Evolutionary conservation across 306 rosid genomes (phyloP).

Genomic region (Begonia peltatifolia): DNA sequence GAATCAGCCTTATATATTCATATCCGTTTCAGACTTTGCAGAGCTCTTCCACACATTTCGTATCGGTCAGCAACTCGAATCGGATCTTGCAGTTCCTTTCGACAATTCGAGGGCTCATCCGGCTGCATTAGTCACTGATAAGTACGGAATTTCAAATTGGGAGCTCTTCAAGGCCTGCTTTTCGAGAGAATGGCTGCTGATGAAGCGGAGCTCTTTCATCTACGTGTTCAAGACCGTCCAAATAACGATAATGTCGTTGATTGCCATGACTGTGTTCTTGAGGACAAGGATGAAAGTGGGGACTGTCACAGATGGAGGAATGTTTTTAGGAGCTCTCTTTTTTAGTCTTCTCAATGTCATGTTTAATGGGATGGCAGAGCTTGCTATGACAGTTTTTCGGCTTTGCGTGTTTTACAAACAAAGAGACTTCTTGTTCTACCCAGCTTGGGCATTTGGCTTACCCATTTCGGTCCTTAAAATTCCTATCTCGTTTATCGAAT

Average conservation of each 20-base stretch:
- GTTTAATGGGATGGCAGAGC: conserved; percentile 75
- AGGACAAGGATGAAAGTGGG: conserved; percentile 55
- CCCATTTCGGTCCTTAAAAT: conserved; percentile 71
- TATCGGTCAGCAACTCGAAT: conserved; percentile 34
- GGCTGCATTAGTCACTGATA: conserved; percentile 53
- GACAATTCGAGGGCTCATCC: conserved; percentile 37
- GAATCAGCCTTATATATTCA: conserved; percentile 33
- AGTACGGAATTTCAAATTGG: conserved; percentile 52
- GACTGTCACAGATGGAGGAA: conserved; percentile 25
- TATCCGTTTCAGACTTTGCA: conserved; percentile 42
- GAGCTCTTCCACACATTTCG: conserved; percentile 26
- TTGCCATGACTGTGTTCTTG: conserved; percentile 47
- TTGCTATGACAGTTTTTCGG: conserved; percentile 38
- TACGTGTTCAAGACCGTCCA: conserved; percentile 48
- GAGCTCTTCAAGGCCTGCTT: conserved; percentile 68
- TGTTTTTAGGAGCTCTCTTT: conserved; percentile 61
- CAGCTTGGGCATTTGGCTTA: conserved; percentile 66
- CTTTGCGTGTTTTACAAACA: conserved; percentile 66
- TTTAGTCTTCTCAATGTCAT: conserved; percentile 44
- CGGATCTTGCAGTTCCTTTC: conserved; percentile 40
- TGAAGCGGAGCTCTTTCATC: conserved; percentile 45
- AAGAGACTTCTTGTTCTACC: conserved; percentile 61
- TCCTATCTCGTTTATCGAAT: conserved; percentile 55
- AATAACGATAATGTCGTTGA: conserved; percentile 33
- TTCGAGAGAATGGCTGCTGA: conserved; percentile 58